Evolutionary conservation across 2,329 filamentous ascomycete species (phyloP), one percentile per base, ranked within the genome.

Genomic region (Tolypocladium album): DNA sequence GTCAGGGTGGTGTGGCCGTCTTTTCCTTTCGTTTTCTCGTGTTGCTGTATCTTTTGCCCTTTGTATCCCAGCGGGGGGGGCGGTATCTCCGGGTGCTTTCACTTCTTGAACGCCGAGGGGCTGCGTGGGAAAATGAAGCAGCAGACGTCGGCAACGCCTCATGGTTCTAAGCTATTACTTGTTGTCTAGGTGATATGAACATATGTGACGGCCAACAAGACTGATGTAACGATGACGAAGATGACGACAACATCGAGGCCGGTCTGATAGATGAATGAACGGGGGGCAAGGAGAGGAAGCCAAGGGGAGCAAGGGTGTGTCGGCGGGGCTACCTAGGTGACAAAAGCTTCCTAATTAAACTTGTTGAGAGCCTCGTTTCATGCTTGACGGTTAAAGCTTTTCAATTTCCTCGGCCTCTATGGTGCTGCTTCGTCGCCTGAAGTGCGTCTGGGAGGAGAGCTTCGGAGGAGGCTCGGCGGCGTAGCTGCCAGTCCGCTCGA

Each of bases 401-500:
- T 71, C 69, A 20, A 70, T 66, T 59, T 71, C 69, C 47, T 72
- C 69, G 42, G 66, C 69, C 56, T 72, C 70, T 40, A 67, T 63
- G 27, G 67, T 68, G 57, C 63, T 70, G 58, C 61, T 64, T 56
- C 60, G 60, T 55, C 64, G 64, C 57, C 64, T 64, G 60, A 70
- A 70, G 17, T 64, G 59, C 52, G 62, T 58, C 55, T 61, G 60
- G 4, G 61, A 42, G 4, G 59, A 56, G 40, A 60, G 59, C 11
- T 62, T 61, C 24, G 60, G 62, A 12, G 63, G 60, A 27, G 56
- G 17, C 42, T 62, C 62, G 24, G 58, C 38, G 11, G 61, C 36
- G 47, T 63, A 59, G 57, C 62, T 55, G 57, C 56, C 62, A 17
- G 58, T 61, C 59, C 62, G 67, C 68, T 69, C 69, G 59, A 96